Evolutionary conservation across 352 stramenopile genomes (phyloP), one percentile per base, ranked within the genome.

Genomic region (Globisporangium middletonii): DNA sequence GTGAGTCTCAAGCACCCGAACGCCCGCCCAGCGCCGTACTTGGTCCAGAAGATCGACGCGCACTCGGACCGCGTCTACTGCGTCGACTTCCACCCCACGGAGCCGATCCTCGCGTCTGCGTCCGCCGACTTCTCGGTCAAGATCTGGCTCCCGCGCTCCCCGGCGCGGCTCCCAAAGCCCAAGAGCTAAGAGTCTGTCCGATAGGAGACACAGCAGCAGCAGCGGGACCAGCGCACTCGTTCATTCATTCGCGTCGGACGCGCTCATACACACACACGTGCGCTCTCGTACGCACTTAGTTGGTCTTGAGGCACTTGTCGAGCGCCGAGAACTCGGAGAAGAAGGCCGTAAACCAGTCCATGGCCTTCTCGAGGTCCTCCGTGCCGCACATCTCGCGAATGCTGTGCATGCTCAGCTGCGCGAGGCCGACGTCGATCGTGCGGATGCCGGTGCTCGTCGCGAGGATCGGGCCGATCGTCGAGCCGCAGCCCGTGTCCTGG

Each of bases 321-420:
- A 98, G 75, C 53, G 79, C 62, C 45, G 89, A 88, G 60, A 98
- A 98, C 55, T 96, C 72, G 47, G 91, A 87, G 69, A 96, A 98
- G 67, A 98, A 98, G 12, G 80, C 84, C 54, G 78, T 94, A 68
- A 99, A 98, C 59, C 96, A 84, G 53, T 90, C 74, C 19, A 97
- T 65, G n/a, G 72, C 57, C 62, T 80, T 78, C 41, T 89, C 85
- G 11, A 96, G 55, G 55, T 96, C 88, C 50, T 92, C 73, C 19
- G 91, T 92, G 53, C 93, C 95, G 81, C 97, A 98, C 67, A 97
- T 92, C 73, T 99, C 96, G 43, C 96, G 86, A 69, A 96, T 98
- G 50, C 79, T 97, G 80, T 99, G 97, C 97, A 99, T 99, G 52
- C 87, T 96, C 26, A 99, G 71, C 71, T 99, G 96, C 44, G 97